Evolutionary conservation across 2,329 filamentous ascomycete species (phyloP).

Genomic region (Arthrobotrys pseudoclavata): DNA sequence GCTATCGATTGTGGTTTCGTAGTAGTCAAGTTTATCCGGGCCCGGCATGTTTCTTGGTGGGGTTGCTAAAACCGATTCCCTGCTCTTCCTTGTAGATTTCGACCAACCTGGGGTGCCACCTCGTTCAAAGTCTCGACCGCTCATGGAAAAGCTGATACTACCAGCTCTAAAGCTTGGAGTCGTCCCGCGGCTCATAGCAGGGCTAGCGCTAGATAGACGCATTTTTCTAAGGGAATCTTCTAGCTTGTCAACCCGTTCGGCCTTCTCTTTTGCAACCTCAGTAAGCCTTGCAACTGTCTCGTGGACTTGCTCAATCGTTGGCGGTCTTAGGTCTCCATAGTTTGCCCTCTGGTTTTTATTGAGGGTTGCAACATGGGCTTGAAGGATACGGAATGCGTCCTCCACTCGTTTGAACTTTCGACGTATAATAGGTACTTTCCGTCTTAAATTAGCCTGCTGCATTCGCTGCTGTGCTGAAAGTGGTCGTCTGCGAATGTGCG

Average conservation of each 20-base stretch:
- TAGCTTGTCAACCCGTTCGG: conserved; percentile 44
- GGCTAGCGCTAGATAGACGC: conserved; percentile 53
- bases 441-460: conserved; percentile 49
- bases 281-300: conserved; percentile 53
- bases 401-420: conserved; percentile 50
- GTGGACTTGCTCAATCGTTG: conserved; percentile 54
- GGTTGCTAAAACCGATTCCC: conserved; percentile 24
- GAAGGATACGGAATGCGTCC: conserved; percentile 49
- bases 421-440: conserved; percentile 49
- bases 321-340: conserved; percentile 51
- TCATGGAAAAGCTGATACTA: conserved; percentile 44
- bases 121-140: conserved; percentile 39
- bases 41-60: conserved; percentile 50
- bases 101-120: conserved; percentile 41
- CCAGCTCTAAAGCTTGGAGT: conserved; percentile 56
- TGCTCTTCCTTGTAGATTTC: conserved; percentile 44
- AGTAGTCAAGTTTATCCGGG: conserved; percentile 58
- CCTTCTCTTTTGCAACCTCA: conserved; percentile 51
- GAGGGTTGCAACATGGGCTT: conserved; percentile 45
- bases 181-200: conserved; percentile 55
- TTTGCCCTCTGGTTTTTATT: conserved; percentile 56
- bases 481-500: conserved; percentile 43
- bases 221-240: conserved; percentile 55
- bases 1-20: conserved; percentile 55
- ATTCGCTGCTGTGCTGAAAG: conserved; percentile 55